phyloP scores from a whole-genome alignment of 2,329 filamentous ascomycete species.

The Colletotrichum musae region DNA sequence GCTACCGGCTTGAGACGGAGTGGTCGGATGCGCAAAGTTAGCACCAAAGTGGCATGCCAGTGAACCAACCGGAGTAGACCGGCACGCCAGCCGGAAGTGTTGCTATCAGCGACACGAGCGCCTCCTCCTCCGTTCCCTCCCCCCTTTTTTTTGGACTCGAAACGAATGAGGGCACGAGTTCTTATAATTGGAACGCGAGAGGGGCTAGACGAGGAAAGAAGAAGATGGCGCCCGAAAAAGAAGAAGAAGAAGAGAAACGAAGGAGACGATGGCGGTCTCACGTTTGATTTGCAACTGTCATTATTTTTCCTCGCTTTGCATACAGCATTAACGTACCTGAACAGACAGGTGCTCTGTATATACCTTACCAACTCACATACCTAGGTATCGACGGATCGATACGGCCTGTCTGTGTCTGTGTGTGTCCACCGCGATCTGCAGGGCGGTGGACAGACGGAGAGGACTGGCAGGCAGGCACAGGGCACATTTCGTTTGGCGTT shows the following conservation, averaged over 20 bases:
- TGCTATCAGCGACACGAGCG: not conserved
- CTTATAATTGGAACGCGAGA: conserved; percentile 39
- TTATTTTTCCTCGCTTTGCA: conserved; percentile 13
- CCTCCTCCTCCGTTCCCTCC: no score
- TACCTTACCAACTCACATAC: conserved; percentile 24
- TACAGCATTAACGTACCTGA: conserved; percentile 22
- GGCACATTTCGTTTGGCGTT: conserved; percentile 32
- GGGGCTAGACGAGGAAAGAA: conserved; percentile 7
- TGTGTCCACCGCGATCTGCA: conserved; percentile 23
- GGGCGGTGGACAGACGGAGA: conserved; percentile 18
- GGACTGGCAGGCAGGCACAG: not conserved
- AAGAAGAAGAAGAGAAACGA: not conserved
- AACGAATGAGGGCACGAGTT: conserved; percentile 27
- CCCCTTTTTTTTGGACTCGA: conserved; percentile 18
- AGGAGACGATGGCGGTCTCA: conserved; percentile 8
- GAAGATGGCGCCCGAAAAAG: not conserved
- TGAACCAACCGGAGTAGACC: conserved; percentile 38
- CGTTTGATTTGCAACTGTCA: conserved; percentile 19
- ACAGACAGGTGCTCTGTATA: conserved; percentile 6
- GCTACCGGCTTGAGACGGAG: conserved; percentile 49
- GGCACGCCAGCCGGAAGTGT: conserved; percentile 9
- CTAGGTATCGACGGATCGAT: conserved; percentile 3
- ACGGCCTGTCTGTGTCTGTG: not conserved
- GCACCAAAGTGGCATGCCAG: conserved; percentile 43
- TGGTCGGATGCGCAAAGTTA: conserved; percentile 52